A percentile compares a stretch with the other conserved stretches of the same genome.
These are phyloP conservation scores for Acmispon strigosus DNA, from an alignment of 306 rosid genomes.

Conservation along the genomic window DNA sequence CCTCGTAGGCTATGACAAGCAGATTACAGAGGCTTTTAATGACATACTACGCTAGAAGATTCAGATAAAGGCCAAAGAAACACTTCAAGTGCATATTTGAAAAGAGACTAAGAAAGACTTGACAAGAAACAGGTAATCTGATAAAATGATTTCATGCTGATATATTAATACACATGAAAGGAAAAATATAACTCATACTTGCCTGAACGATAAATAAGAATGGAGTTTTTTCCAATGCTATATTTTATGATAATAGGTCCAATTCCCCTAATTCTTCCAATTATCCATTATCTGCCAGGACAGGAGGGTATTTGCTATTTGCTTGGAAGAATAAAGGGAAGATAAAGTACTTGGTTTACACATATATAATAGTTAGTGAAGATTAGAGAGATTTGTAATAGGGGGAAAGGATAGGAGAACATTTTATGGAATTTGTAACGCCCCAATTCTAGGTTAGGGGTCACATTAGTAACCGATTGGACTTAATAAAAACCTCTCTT, in stretches of 20 bases:
- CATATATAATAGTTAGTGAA: not conserved
- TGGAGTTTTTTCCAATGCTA: not conserved
- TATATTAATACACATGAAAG: not conserved
- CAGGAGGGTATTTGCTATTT: not conserved
- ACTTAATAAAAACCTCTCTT: too few relatives aligned
- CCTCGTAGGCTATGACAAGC: slow-evolving; percentile 67
- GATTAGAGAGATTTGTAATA: not conserved
- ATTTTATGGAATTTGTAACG: too few relatives aligned
- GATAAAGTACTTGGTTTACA: not conserved
- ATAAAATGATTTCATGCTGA: not conserved
- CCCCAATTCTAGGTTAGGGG: too few relatives aligned
- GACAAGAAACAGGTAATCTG: not conserved
- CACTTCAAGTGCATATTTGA: slow-evolving; percentile 1
- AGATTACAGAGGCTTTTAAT: slow-evolving; percentile 18
- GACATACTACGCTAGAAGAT: slow-evolving; percentile 10
- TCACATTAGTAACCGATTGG: too few relatives aligned
- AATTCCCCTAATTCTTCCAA: not conserved
- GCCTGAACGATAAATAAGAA: not conserved
- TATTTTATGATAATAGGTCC: not conserved
- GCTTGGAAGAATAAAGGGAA: not conserved
- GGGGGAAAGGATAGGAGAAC: not conserved
- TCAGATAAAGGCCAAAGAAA: slow-evolving; percentile 1
- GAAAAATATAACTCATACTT: not conserved
- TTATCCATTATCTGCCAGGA: not conserved
- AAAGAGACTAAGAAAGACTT: not conserved